Percentiles rank a stretch among this genome's conserved stretches.
These are phyloP conservation scores for Mucor piriformis DNA, from an alignment of 371 early-diverging fungal species.

Conservation along the genomic window DNA sequence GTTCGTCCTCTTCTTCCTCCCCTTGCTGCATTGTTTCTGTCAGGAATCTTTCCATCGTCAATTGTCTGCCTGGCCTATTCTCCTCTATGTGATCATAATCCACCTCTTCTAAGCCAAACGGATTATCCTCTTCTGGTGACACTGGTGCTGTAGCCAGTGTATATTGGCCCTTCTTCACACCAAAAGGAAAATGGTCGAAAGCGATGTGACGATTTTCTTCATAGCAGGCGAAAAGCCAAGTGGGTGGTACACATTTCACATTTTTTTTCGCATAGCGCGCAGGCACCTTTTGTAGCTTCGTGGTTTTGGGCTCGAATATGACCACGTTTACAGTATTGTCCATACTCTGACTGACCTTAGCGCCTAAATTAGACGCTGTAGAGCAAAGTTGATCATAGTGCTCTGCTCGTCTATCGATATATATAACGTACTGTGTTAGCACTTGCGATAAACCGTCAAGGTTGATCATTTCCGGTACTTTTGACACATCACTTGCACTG, in stretches of 20 bases:
- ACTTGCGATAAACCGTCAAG: too few species aligned
- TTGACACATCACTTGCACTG: too few species aligned
- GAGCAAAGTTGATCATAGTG: too few species aligned
- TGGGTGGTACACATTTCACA: background rate
- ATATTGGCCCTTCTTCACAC: background rate
- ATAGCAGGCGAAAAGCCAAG: constrained; percentile 10
- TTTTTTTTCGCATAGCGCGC: background rate
- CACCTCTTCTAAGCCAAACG: background rate
- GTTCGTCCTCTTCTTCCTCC: background rate
- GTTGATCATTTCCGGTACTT: too few species aligned
- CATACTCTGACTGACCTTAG: too few species aligned
- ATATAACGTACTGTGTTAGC: too few species aligned
- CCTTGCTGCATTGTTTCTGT: background rate
- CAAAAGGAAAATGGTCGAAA: background rate
- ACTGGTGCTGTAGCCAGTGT: background rate
- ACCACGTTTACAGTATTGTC: background rate
- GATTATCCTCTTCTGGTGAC: background rate
- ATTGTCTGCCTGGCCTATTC: background rate
- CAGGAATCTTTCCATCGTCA: background rate
- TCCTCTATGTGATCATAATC: background rate
- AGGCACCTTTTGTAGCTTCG: background rate
- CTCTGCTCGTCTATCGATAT: too few species aligned
- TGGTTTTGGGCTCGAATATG: background rate
- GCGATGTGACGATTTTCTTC: background rate
- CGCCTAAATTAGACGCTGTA: too few species aligned